Evolutionary conservation across 108 stramenopile species (phyloP).

Genomic region (Cyclotella atomus): DNA sequence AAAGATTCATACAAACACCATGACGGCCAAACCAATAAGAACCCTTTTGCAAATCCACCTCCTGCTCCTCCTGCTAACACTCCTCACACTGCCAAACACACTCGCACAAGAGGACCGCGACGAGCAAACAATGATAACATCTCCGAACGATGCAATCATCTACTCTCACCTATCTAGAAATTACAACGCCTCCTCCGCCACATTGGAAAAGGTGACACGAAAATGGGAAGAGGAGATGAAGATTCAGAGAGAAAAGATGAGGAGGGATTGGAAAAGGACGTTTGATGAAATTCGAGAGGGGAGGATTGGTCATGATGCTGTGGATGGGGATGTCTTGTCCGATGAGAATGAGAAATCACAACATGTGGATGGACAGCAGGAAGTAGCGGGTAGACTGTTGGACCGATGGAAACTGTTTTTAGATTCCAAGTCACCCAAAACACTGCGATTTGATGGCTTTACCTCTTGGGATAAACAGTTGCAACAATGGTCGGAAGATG

Average conservation of each 20-base stretch:
- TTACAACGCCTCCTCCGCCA: conserved; percentile 10
- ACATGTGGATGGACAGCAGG: no score
- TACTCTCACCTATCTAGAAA: background rate
- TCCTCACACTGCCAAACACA: no score
- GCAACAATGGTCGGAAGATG: conserved; percentile 81
- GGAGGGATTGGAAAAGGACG: conserved; percentile 61
- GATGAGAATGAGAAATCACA: no score
- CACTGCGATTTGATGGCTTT: conserved; percentile 74
- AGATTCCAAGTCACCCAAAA: conserved; percentile 21
- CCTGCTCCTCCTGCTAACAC: no score
- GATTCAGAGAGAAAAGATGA: conserved; percentile 8
- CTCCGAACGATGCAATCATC: background rate
- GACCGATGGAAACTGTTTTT: conserved; percentile 62
- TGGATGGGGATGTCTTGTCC: conserved; percentile 36
- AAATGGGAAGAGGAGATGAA: conserved; percentile 32
- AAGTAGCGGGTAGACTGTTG: conserved; percentile 14
- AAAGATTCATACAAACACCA: no score
- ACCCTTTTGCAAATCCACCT: no score
- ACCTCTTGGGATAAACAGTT: conserved; percentile 75
- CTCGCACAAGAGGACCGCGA: no score
- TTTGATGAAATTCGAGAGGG: conserved; percentile 59
- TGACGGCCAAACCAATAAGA: no score
- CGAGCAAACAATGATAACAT: no score
- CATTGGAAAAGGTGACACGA: conserved; percentile 27
- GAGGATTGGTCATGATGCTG: conserved; percentile 6